phyloP scores from a whole-genome alignment of 2,329 filamentous ascomycete genomes.

The Anisogramma anomala region DNA sequence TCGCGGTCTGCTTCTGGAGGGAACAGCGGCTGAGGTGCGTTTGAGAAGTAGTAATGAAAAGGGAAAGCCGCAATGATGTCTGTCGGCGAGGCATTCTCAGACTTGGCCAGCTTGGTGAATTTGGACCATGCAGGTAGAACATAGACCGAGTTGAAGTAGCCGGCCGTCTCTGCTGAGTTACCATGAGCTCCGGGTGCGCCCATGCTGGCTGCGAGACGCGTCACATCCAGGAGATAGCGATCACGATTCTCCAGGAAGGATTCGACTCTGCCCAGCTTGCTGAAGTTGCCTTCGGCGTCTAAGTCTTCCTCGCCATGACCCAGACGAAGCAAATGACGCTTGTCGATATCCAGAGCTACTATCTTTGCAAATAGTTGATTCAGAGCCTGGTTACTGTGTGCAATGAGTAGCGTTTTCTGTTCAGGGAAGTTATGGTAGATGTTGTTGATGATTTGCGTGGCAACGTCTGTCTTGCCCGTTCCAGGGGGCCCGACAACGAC shows the following conservation, averaged over 20 bases:
- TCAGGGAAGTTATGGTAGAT: constrained; percentile 96
- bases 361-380: constrained; percentile 99
- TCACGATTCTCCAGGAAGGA: constrained; percentile 85
- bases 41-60: constrained; percentile 76
- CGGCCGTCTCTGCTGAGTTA: constrained; percentile 90
- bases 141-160: constrained; percentile 92
- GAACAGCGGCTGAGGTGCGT: constrained; percentile 80
- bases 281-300: constrained; percentile 74
- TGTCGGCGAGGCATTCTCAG: constrained; percentile 42
- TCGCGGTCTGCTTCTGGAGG: constrained; percentile 53
- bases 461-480: constrained; percentile 98
- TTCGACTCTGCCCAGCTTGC: constrained; percentile 89
- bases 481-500: constrained; percentile 91
- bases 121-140: constrained; percentile 79
- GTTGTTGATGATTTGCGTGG: constrained; percentile 96
- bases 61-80: constrained; percentile 68
- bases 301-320: constrained; percentile 95
- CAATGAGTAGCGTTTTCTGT: constrained; percentile 82
- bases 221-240: constrained; percentile 69
- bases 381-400: constrained; percentile 93
- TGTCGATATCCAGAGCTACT: constrained; percentile 88
- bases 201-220: constrained; percentile 73
- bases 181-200: constrained; percentile 87
- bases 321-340: constrained; percentile 80
- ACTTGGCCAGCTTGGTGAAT: constrained; percentile 57